Base-by-base conservation (phyloP, 2,329 filamentous ascomycete genomes). In the Pseudogymnoascus sp. region DNA sequence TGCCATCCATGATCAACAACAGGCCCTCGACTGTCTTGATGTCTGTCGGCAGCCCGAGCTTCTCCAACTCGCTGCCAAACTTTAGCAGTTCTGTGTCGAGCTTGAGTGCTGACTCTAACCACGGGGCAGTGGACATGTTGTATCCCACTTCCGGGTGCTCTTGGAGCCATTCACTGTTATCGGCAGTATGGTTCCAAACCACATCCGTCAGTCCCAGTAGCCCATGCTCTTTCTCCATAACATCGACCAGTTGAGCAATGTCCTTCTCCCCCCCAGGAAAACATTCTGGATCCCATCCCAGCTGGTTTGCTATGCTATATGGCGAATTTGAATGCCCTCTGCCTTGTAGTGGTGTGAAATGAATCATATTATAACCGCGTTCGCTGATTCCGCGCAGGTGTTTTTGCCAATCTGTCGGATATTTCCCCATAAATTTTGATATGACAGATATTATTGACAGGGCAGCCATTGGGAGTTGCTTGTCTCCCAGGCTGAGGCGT, bases 321-420 rank as follows among this genome's bases (percentile, higher is more conserved):
- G 94, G 94, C 1, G 94, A 99, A 73, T 99, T 96, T 61, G 94
- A 99, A 50, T 81, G 82, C 63, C 94, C 94, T 65, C 94, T 87
- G 64, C 89, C 82, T 81, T 96, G 94, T 68, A 99, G 80, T 8
- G 94, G 94, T 1, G 94, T 97, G 75, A 99, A 99, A 75, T 99
- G 94, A 65, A 99, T 86, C 92, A 97, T 97, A 77, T 99, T 99
- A 81, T 99, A 99, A 53, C 92, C 92, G 65, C 94, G 84, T 70
- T 90, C 85, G 73, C 90, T 90, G 73, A 99, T 96, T 28, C 94
- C 92, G 63, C 84, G 82, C 63, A 99, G 78, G 74, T 97, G 93
- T 61, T 85, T 88, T 73, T 97, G 86, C 92, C 93, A 99, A 71
- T 96, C 90, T 14, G 81, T 81, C 0, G 93, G 91, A 72, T 94